Evolutionary conservation across 129 eudicot genomes (phyloP).

Genomic region (Artemisia tridentata): DNA sequence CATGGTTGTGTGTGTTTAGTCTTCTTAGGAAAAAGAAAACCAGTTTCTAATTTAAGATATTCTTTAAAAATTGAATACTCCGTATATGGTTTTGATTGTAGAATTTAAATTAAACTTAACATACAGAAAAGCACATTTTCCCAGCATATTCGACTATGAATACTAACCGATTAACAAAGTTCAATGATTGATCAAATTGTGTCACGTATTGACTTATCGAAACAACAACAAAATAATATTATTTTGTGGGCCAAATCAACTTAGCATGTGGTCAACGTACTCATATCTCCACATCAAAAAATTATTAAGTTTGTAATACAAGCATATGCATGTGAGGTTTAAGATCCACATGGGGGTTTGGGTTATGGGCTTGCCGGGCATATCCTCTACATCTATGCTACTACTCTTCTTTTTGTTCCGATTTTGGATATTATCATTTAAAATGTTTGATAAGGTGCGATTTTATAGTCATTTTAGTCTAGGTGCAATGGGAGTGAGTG

Average conservation of each 20-base stretch:
- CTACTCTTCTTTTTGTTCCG: not conserved
- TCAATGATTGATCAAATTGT: not conserved
- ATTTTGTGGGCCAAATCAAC: constrained; percentile 7
- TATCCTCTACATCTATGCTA: constrained; percentile 26
- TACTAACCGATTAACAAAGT: too few relatives aligned
- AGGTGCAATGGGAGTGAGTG: too few relatives aligned
- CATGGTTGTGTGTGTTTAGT: too few relatives aligned
- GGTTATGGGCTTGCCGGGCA: constrained; percentile 31
- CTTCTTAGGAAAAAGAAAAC: too few relatives aligned
- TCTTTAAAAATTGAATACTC: too few relatives aligned
- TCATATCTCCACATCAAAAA: not conserved
- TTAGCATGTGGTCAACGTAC: constrained; percentile 10
- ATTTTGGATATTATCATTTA: not conserved
- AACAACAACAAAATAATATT: not conserved
- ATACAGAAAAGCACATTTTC: too few relatives aligned
- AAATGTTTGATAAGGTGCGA: not conserved
- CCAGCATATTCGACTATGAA: too few relatives aligned
- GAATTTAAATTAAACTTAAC: too few relatives aligned
- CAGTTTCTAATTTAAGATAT: too few relatives aligned
- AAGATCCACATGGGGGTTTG: constrained; percentile 24
- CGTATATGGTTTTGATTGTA: too few relatives aligned
- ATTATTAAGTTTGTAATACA: constrained; percentile 1
- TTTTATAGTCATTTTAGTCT: too few relatives aligned
- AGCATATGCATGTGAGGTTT: constrained; percentile 23
- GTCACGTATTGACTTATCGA: not conserved